Evolutionary conservation across 176 grass and related monocot species (phyloP).

Genomic region (Aechmea fasciata): DNA sequence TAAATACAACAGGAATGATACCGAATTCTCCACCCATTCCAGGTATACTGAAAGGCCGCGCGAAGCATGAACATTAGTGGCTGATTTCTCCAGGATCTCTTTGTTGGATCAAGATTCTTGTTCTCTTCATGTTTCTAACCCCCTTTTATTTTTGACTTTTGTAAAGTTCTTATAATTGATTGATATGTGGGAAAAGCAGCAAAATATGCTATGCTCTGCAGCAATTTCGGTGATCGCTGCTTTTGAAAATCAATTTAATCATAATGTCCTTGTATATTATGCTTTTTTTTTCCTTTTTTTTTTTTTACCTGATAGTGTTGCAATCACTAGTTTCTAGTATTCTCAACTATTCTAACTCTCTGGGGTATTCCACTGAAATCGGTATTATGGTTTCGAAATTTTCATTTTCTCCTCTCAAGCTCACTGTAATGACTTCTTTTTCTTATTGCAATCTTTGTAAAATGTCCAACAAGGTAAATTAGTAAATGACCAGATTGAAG

Average conservation of each 20-base stretch:
- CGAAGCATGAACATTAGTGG: constrained; percentile 75
- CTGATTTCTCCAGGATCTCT: constrained; percentile 5
- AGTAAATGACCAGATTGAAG: too few relatives aligned
- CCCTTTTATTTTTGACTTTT: constrained; percentile 15
- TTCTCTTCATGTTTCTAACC: constrained; percentile 11
- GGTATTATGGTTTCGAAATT: too few relatives aligned
- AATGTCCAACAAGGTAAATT: too few relatives aligned
- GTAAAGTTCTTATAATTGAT: constrained; percentile 64
- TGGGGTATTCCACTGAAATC: too few relatives aligned
- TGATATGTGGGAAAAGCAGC: constrained; percentile 28
- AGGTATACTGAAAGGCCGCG: constrained; percentile 78
- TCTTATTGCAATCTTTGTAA: too few relatives aligned
- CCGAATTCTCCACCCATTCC: constrained; percentile 69
- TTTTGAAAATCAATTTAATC: constrained; percentile 3
- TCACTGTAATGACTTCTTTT: too few relatives aligned
- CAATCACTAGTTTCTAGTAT: too few relatives aligned
- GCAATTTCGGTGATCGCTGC: constrained; percentile 10
- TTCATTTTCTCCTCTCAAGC: too few relatives aligned
- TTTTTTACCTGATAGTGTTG: not conserved
- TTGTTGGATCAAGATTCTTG: constrained; percentile 14
- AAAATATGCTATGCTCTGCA: constrained; percentile 28
- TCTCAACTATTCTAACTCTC: too few relatives aligned
- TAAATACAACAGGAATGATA: constrained; percentile 37
- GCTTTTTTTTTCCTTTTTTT: not conserved
- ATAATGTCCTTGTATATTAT: constrained; percentile 21